Evolutionary conservation across 2,329 filamentous ascomycete species (phyloP), one percentile per base, ranked within the genome.

Genomic region (Nemania sp.): DNA sequence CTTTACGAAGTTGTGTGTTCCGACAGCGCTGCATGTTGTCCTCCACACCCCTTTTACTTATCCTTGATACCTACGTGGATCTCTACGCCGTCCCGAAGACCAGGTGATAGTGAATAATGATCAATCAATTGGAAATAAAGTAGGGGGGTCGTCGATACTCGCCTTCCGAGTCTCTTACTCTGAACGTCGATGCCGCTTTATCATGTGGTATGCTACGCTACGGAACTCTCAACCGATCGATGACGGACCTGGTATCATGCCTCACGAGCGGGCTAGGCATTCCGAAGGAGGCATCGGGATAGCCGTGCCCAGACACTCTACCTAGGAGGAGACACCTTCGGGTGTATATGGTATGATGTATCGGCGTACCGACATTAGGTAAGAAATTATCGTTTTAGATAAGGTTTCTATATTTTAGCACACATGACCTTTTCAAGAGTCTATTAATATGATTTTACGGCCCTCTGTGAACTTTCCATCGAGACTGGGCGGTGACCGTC

Each of bases 11-110:
- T 53, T 54, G 60, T 54, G 60, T 45, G 62, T 62, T 50, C 67
- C 65, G 68, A 65, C 69, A 69, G 68, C 68, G 67, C 68, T 71
- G 60, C 49, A 53, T 52, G 15, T 57, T 48, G 67, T 68, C 67
- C 69, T 70, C 69, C 68, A 69, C 69, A 69, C 68, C 67, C 68
- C 65, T 57, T 40, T 54, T 29, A 46, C 53, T 45, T 62, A 55
- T 49, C 51, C 50, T 53, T 57, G 62, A 68, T 66, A 60, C 57
- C 21, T 13, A 29, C 25, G 25, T 29, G n/a, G n/a, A n/a, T n/a
- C 7, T 29, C 25, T 29, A 29, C 25, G 25, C 25, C 25, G 25
- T 32, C 20, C 29, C 13, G 7, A 15, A 18, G 18, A 4, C 25
- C 25, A 29, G 7, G 25, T 29, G 25, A 7, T 7, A 29, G 7